A percentile compares a stretch with the other conserved stretches of the same genome.
These are phyloP conservation scores for Phytophthora niederhauseri DNA, from an alignment of 352 stramenopile species.

Conservation along the genomic window DNA sequence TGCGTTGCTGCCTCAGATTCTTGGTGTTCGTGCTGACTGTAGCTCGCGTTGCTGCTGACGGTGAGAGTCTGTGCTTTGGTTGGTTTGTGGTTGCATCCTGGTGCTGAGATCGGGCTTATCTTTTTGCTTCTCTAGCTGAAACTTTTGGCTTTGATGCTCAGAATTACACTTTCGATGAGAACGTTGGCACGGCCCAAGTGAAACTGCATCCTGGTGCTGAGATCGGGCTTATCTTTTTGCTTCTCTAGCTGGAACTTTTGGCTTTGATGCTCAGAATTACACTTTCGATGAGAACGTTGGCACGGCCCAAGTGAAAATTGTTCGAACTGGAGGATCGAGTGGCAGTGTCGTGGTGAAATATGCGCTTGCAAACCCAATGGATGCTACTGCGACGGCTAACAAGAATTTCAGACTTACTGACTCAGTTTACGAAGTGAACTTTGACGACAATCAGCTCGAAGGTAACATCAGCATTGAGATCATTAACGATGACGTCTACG, in stretches of 20 bases:
- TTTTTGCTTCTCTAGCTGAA: constrained; percentile 36
- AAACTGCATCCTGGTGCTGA: too few relatives aligned
- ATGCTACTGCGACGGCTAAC: constrained; percentile 61
- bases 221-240: not conserved
- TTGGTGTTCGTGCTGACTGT: constrained; percentile 20
- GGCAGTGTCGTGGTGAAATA: constrained; percentile 51
- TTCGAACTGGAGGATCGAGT: constrained; percentile 48
- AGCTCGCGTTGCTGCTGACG: constrained; percentile 44
- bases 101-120: not conserved
- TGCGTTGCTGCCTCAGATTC: not conserved
- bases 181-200: constrained; percentile 48
- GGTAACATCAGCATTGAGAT: constrained; percentile 53
- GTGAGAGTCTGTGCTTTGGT: constrained; percentile 27
- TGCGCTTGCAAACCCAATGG: constrained; percentile 43
- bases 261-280: constrained; percentile 59
- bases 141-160: constrained; percentile 61
- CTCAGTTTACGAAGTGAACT: constrained; percentile 46
- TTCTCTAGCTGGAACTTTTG: constrained; percentile 57
- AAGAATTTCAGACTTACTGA: constrained; percentile 65
- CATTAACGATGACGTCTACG: constrained; percentile 67
- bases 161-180: constrained; percentile 61
- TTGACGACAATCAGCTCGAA: constrained; percentile 53
- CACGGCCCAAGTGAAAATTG: constrained; percentile 52
- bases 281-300: constrained; percentile 55
- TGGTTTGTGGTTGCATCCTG: not conserved